These are phyloP conservation scores for Cephaloascus fragrans DNA, from an alignment of 805 yeast genomes.

Conservation along the genomic window DNA sequence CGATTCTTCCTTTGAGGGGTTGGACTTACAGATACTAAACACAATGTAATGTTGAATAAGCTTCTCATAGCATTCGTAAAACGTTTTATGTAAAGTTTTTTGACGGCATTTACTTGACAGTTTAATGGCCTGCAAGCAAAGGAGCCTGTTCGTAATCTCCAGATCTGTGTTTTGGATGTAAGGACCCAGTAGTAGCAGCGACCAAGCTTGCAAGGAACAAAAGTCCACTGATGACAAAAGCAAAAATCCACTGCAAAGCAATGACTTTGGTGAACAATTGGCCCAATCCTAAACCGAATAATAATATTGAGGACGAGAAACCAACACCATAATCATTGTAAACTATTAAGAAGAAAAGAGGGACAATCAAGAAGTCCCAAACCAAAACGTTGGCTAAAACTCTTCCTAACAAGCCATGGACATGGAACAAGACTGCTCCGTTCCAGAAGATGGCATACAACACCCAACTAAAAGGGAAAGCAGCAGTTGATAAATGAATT, in stretches of 20 bases:
- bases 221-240: slow-evolving; percentile 52
- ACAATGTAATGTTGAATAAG: no score
- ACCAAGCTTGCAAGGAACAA: slow-evolving; percentile 42
- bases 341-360: slow-evolving; percentile 43
- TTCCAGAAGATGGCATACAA: slow-evolving; percentile 74
- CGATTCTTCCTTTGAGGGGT: no score
- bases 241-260: slow-evolving; percentile 85
- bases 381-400: slow-evolving; percentile 62
- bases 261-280: slow-evolving; percentile 60
- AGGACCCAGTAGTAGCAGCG: slow-evolving; percentile 29
- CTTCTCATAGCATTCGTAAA: no score
- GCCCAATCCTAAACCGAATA: slow-evolving; percentile 59
- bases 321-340: slow-evolving; percentile 70
- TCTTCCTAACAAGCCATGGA: slow-evolving; percentile 50
- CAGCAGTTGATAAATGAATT: slow-evolving; percentile 57
- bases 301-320: slow-evolving; percentile 43
- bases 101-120: no score
- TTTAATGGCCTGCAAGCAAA: background rate
- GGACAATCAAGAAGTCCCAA: slow-evolving; percentile 70
- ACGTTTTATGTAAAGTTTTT: no score
- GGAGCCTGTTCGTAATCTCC: slow-evolving; percentile 1
- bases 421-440: slow-evolving; percentile 68
- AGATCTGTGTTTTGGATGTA: slow-evolving; percentile 1
- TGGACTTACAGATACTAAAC: no score
- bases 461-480: slow-evolving; percentile 70